These are phyloP conservation scores for Plasmodium inui DNA, from an alignment of 169 alveolate species.

Conservation along the genomic window DNA sequence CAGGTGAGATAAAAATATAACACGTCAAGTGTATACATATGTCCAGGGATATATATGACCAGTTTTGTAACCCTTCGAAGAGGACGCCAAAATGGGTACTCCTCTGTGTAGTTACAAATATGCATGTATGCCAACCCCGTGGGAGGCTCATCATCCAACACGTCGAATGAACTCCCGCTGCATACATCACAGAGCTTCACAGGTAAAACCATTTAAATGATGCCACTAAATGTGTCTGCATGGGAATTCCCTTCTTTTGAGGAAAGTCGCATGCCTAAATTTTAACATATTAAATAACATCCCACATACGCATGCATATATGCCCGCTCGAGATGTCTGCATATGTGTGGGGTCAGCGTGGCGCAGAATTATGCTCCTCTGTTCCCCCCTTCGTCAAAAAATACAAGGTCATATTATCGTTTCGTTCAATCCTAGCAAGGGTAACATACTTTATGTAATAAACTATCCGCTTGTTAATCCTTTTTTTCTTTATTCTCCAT, in stretches of 20 bases:
- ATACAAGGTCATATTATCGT: background rate
- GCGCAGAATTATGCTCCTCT: background rate
- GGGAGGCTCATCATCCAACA: background rate
- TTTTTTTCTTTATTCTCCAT: background rate
- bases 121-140: background rate
- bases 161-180: background rate
- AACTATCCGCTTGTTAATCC: background rate
- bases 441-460: background rate
- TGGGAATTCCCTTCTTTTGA: background rate
- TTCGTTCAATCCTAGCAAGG: background rate
- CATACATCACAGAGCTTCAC: background rate
- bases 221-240: background rate
- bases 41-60: background rate
- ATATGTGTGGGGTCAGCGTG: background rate
- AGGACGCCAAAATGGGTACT: background rate
- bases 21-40: background rate
- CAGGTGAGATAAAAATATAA: background rate
- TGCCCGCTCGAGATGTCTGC: background rate
- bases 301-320: background rate
- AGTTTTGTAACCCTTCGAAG: background rate
- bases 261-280: background rate
- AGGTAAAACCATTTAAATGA: background rate
- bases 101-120: background rate
- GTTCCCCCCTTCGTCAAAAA: background rate
- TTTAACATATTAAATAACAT: background rate